A percentile compares a stretch with the other conserved stretches of the same genome.
These are phyloP conservation scores for Ganoderma lucidum DNA, from an alignment of 1,284 basidiomycete genomes.

Conservation along the genomic window DNA sequence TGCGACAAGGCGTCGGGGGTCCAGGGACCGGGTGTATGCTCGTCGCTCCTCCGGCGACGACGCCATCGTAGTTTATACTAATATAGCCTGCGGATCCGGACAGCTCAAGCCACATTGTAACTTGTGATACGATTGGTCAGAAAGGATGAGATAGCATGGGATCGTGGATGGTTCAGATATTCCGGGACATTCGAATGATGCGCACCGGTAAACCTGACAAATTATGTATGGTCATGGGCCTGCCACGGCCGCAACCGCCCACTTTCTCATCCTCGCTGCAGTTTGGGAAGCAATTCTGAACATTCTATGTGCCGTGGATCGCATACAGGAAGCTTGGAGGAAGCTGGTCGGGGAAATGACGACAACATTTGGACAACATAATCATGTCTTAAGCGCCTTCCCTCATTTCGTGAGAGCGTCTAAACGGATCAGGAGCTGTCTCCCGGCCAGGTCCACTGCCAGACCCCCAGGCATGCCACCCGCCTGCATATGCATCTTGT, in stretches of 20 bases:
- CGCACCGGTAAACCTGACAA: constrained; percentile 5
- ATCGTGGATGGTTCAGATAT: neutral
- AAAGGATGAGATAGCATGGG: constrained; percentile 14
- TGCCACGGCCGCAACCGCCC: constrained; percentile 4
- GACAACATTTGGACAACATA: no score
- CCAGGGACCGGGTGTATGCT: neutral
- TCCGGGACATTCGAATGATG: constrained; percentile 11
- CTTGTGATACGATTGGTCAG: constrained; percentile 11
- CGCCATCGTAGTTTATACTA: neutral
- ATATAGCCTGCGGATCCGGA: neutral
- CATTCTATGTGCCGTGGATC: neutral
- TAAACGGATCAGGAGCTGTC: neutral
- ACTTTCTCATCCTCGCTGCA: neutral
- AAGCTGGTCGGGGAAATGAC: neutral
- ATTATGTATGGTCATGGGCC: neutral
- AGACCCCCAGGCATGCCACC: no score
- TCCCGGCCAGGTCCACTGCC: no score
- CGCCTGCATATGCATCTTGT: no score
- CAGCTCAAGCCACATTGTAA: neutral
- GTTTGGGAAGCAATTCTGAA: neutral
- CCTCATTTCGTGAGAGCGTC: neutral
- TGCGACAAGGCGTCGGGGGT: neutral
- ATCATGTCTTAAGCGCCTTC: neutral
- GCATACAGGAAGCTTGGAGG: neutral
- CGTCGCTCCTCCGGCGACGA: neutral